Conservation (phyloP, 768 basidiomycete genomes). For the Lactifluus echinatus region DNA sequence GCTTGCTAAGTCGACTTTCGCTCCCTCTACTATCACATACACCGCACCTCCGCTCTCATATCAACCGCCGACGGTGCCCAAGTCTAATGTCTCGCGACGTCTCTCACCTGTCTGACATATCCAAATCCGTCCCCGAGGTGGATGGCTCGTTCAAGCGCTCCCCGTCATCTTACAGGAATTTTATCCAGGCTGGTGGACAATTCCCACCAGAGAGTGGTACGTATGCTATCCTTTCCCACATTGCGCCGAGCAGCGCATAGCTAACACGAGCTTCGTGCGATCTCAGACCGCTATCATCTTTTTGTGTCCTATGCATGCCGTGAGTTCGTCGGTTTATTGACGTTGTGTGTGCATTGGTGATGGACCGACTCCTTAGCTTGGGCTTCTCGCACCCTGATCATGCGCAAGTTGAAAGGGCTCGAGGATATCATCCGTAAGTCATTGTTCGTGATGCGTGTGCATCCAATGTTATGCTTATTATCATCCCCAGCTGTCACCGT, state of each 20-base stretch:
- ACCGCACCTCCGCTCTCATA: not conserved
- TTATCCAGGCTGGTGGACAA: conserved; percentile 45
- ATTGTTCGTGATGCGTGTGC: not conserved
- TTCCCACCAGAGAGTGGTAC: conserved; percentile 72
- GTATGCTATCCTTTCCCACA: conserved; percentile 18
- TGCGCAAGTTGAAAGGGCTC: conserved; percentile 86
- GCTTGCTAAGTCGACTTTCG: not conserved
- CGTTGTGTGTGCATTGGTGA: not conserved
- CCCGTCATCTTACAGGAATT: conserved; percentile 44
- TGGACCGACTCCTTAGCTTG: conserved; percentile 49
- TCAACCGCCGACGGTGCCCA: not conserved
- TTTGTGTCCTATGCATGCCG: conserved; percentile 86
- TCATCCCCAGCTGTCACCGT: conserved; percentile 54
- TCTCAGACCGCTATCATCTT: conserved; percentile 78
- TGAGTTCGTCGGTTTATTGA: conserved; percentile 30
- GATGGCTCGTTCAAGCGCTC: conserved; percentile 64
- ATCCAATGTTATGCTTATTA: too few relatives aligned
- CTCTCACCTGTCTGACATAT: conserved; percentile 41
- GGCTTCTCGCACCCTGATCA: conserved; percentile 87
- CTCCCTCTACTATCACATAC: not conserved
- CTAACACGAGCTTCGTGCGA: not conserved
- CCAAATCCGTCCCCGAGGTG: conserved; percentile 40
- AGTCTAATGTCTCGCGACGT: conserved; percentile 23
- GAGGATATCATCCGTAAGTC: conserved; percentile 71
- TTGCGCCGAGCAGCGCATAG: not conserved